A percentile compares a stretch with the other conserved stretches of the same genome.
These are phyloP conservation scores for Ustilago vetiveriae DNA, from an alignment of 1,284 basidiomycete species.

Conservation along the genomic window DNA sequence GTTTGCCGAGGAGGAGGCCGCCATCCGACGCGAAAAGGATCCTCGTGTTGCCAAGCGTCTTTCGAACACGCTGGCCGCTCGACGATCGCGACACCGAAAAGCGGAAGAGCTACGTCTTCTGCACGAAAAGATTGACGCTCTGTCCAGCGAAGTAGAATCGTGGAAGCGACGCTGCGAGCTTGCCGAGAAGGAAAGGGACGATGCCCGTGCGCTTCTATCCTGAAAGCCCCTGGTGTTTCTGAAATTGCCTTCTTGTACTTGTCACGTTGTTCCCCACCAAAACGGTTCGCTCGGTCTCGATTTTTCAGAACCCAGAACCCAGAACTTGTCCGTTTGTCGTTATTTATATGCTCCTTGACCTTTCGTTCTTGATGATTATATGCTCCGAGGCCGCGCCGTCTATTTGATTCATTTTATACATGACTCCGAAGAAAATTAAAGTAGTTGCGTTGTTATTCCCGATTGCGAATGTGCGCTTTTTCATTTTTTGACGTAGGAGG, in stretches of 20 bases:
- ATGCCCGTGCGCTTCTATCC: constrained; percentile 23
- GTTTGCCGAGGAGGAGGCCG: constrained; percentile 46
- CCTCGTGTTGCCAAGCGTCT: constrained; percentile 64
- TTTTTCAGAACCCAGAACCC: constrained; percentile 16
- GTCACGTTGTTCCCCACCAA: constrained; percentile 2
- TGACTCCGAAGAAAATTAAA: constrained; percentile 10
- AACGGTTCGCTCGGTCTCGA: constrained; percentile 17
- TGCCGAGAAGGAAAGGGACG: constrained; percentile 60
- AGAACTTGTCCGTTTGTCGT: constrained; percentile 1
- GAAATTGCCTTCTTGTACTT: no score
- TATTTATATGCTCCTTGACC: constrained; percentile 8
- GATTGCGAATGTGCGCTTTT: no score
- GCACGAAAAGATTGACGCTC: constrained; percentile 58
- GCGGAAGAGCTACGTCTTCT: constrained; percentile 61
- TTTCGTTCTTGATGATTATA: no score
- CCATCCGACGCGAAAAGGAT: constrained; percentile 53
- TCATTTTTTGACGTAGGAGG: no score
- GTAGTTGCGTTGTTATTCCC: no score
- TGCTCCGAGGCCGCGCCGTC: constrained; percentile 21
- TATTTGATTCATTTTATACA: not conserved
- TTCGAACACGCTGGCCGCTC: constrained; percentile 65
- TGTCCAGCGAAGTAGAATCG: constrained; percentile 52
- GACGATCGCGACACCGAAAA: constrained; percentile 64
- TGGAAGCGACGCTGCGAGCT: constrained; percentile 63
- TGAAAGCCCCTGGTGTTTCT: no score